Conservation (phyloP, 2,329 filamentous ascomycete species). For the Neonectria magnoliae region DNA sequence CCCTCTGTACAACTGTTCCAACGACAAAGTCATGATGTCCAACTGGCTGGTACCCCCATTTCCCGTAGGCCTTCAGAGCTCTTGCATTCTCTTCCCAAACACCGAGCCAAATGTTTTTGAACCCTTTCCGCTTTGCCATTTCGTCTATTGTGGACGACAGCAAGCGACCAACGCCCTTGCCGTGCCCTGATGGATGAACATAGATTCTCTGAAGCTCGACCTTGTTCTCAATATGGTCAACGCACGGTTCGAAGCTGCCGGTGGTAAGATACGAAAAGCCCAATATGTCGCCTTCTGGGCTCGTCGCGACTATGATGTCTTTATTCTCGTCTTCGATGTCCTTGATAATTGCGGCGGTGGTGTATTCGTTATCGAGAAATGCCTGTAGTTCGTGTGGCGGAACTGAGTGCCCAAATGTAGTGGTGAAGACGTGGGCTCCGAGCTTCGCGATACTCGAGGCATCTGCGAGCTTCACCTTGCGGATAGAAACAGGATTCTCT, state of each 20-base stretch:
- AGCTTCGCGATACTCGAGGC: constrained; percentile 44
- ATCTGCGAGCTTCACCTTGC: constrained; percentile 17
- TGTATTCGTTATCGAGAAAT: constrained; percentile 53
- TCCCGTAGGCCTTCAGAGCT: constrained; percentile 52
- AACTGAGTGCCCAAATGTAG: constrained; percentile 55
- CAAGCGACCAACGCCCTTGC: constrained; percentile 50
- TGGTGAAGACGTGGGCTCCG: constrained; percentile 49
- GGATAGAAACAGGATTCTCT: background rate
- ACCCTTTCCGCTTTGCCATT: constrained; percentile 50
- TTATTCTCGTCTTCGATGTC: constrained; percentile 40
- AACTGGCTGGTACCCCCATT: constrained; percentile 51
- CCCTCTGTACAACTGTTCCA: constrained; percentile 54
- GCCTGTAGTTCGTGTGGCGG: constrained; percentile 48
- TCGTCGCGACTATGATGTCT: constrained; percentile 40
- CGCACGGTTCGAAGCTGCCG: constrained; percentile 50
- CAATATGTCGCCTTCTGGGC: constrained; percentile 37
- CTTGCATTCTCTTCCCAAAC: constrained; percentile 58
- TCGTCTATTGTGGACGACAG: constrained; percentile 44
- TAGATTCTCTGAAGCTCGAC: constrained; percentile 58
- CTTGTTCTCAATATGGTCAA: constrained; percentile 41
- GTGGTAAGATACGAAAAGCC: constrained; percentile 55
- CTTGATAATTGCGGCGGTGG: constrained; percentile 42
- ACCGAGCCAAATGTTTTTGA: constrained; percentile 55
- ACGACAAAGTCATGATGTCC: constrained; percentile 55
- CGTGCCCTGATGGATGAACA: constrained; percentile 48